Percentiles rank a stretch among this genome's conserved stretches.
phyloP scores from a whole-genome alignment of 2,329 filamentous ascomycete genomes.

The Sporothrix schenckii region DNA sequence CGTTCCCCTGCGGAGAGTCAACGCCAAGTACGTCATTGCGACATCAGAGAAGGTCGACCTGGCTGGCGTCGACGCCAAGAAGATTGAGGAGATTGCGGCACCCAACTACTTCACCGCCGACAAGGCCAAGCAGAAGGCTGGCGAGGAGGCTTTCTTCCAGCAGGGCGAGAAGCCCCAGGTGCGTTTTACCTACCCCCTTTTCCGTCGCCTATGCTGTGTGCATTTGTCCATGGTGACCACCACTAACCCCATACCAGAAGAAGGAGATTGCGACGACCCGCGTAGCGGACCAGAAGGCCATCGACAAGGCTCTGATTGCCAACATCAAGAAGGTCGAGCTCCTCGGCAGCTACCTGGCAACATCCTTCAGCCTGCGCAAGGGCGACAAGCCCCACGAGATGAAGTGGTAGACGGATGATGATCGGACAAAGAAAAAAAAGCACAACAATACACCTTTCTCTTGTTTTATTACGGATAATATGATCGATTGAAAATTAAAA shows the following conservation, averaged over 20 bases:
- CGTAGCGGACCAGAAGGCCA: constrained; percentile 95
- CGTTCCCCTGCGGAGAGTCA: constrained; percentile 93
- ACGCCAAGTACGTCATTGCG: constrained; percentile 91
- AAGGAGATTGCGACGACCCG: constrained; percentile 92
- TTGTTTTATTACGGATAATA: constrained; percentile 24
- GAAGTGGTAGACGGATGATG: constrained; percentile 76
- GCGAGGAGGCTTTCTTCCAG: constrained; percentile 99
- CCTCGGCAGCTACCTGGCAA: constrained; percentile 89
- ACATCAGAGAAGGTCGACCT: constrained; percentile 85
- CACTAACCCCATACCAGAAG: constrained; percentile 69
- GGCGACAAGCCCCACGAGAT: constrained; percentile 99
- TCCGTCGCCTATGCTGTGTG: no score
- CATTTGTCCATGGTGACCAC: no score
- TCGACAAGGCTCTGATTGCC: constrained; percentile 94
- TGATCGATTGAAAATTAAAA: constrained; percentile 24
- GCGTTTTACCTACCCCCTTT: constrained; percentile 45
- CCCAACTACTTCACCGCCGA: constrained; percentile 95
- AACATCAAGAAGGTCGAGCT: constrained; percentile 98
- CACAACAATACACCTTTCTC: constrained; percentile 27
- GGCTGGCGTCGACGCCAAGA: constrained; percentile 82
- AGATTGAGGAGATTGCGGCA: constrained; percentile 76
- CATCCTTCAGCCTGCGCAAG: constrained; percentile 97
- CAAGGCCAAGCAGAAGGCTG: constrained; percentile 91
- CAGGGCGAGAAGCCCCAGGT: constrained; percentile 98
- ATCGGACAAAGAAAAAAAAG: constrained; percentile 22